Evolutionary conservation across 257 asterid species (phyloP), one percentile per base, ranked within the genome.

Genomic region (Petrea volubilis): DNA sequence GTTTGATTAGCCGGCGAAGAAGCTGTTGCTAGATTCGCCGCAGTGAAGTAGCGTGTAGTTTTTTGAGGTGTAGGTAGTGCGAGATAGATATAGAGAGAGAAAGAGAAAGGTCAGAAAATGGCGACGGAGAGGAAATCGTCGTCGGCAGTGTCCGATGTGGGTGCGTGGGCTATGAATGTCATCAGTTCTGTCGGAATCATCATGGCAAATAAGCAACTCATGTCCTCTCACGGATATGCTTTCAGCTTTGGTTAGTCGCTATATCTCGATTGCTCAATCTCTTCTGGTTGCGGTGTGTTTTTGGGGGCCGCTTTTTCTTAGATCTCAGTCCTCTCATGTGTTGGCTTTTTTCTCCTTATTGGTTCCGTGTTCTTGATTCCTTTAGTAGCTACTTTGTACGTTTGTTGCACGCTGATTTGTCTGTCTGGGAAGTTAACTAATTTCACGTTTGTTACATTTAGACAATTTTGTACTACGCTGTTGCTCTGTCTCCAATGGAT

Each of bases 91-190:
- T 21, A 46, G 36, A 15, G 50, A 64, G 73, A 6, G 60, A 23
- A 33, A 46, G 52, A 15, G 64, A 36, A 17, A 33, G 21, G 25
- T 71, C 49, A 18, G 60, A 17, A 60, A 49, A 93, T 93, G 98
- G 98, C 91, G 85, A 76, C 59, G 40, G 96, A 83, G 72, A 93
- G 84, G 88, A 91, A 89, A 83, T 34, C 89, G 17, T 41, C 86
- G 20, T 55, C 94, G 25, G 72, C 82, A 15, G 96, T 93, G 34
- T 93, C 98, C 9, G 93, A 93, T 79, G 84, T 89, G 41, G 97
- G 98, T 15, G 98, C 98, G 59, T 93, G 98, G 98, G 98, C 89
- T 31, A 93, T 93, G 98, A 93, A 93, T 71, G 92, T 93, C 11
- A 60, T 93, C 74, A 93, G 98, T 58, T 93, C 98, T 4, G 98